These are phyloP conservation scores for Candolleomyces eurysporus DNA, from an alignment of 768 basidiomycete genomes.

Conservation along the genomic window DNA sequence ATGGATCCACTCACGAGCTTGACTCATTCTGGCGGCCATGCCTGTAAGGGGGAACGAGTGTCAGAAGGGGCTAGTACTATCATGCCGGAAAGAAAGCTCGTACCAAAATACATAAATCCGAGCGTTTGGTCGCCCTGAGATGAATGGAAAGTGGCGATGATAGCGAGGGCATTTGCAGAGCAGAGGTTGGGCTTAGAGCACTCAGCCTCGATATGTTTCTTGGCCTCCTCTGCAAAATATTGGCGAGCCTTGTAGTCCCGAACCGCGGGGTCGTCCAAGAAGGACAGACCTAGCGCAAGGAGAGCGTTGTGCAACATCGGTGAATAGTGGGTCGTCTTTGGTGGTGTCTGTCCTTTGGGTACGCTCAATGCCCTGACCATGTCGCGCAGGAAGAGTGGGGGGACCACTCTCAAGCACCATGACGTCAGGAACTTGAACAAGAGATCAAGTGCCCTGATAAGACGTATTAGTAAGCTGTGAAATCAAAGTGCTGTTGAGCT, in stretches of 20 bases:
- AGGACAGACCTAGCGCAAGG: conserved; percentile 42
- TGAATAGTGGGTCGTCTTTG: conserved; percentile 59
- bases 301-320: conserved; percentile 73
- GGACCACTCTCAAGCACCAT: conserved; percentile 50
- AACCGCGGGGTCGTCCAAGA: conserved; percentile 43
- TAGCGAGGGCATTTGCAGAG: conserved; percentile 41
- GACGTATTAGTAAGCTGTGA: not conserved
- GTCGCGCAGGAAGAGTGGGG: conserved; percentile 47
- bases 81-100: conserved; percentile 1
- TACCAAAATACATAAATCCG: conserved; percentile 44
- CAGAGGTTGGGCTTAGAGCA: conserved; percentile 45
- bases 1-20: conserved; percentile 48
- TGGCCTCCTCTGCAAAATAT: conserved; percentile 41
- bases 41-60: conserved; percentile 29
- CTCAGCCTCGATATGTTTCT: conserved; percentile 45
- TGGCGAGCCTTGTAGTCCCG: conserved; percentile 41
- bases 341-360: conserved; percentile 34
- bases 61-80: not conserved
- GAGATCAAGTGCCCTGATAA: conserved; percentile 40
- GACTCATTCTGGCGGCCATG: conserved; percentile 57
- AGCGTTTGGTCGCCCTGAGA: conserved; percentile 46
- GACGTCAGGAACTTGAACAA: conserved; percentile 48
- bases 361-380: conserved; percentile 41
- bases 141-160: conserved; percentile 45
- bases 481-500: conserved; percentile 8